These are phyloP conservation scores for Coleophoma crateriformis DNA, from an alignment of 2,329 filamentous ascomycete species.

Conservation along the genomic window DNA sequence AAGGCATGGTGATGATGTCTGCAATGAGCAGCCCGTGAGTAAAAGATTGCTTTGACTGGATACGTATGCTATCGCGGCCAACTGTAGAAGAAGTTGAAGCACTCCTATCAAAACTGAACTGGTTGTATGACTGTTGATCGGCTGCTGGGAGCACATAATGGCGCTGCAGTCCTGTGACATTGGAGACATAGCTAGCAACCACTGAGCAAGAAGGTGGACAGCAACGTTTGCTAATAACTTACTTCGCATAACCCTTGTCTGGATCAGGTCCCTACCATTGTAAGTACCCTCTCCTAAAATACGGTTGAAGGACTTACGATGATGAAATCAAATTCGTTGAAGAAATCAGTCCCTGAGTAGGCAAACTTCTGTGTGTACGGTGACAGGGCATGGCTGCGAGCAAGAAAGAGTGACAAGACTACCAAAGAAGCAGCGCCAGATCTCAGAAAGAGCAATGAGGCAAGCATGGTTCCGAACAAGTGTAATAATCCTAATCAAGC, in stretches of 20 bases:
- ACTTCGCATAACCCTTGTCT: not conserved
- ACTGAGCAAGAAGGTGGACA: no score
- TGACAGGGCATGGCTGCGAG: not conserved
- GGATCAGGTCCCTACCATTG: not conserved
- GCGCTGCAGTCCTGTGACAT: no score
- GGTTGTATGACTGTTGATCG: no score
- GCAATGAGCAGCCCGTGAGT: constrained; percentile 46
- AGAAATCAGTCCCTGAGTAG: not conserved
- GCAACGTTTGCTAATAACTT: not conserved
- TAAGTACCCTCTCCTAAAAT: no score
- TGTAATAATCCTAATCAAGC: not conserved
- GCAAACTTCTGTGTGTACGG: not conserved
- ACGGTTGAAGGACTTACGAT: not conserved
- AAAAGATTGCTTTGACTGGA: constrained; percentile 47
- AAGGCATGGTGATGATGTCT: constrained; percentile 51
- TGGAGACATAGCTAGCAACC: no score
- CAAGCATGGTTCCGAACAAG: not conserved
- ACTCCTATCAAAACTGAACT: no score
- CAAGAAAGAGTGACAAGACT: not conserved
- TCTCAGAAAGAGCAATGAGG: not conserved
- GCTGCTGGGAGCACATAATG: no score
- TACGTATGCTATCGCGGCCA: constrained; percentile 31
- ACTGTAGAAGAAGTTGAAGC: no score
- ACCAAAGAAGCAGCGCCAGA: not conserved
- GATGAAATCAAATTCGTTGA: not conserved